A percentile compares a stretch with the other conserved stretches of the same genome.
Conservation (phyloP, 768 basidiomycete species). For the Mycena maculata region DNA sequence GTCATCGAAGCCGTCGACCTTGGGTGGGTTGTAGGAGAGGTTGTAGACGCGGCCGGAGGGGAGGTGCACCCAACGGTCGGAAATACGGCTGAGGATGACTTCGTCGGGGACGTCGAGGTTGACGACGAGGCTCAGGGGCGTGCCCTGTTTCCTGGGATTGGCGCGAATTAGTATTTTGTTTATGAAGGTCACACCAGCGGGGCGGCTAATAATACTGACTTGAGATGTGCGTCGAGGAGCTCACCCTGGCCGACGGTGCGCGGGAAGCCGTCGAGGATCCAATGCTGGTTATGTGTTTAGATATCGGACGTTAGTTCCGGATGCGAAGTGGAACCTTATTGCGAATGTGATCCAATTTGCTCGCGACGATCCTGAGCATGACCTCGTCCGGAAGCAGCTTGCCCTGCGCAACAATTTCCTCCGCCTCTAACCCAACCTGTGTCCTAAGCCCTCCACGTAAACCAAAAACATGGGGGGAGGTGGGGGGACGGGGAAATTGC, state of each 20-base stretch:
- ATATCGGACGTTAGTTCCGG: not conserved
- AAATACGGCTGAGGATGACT: slow-evolving; percentile 86
- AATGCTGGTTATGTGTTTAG: slow-evolving; percentile 63
- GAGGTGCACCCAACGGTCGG: slow-evolving; percentile 90
- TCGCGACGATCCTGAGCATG: slow-evolving; percentile 81
- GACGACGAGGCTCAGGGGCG: slow-evolving; percentile 82
- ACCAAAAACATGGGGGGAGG: not conserved
- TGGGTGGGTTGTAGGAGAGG: slow-evolving; percentile 86
- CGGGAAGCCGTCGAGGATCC: slow-evolving; percentile 95
- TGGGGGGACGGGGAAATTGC: not conserved
- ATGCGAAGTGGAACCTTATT: slow-evolving; percentile 63
- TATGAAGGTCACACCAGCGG: slow-evolving; percentile 2
- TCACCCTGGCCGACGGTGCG: slow-evolving; percentile 87
- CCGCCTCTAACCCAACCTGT: slow-evolving; percentile 77
- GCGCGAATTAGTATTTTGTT: slow-evolving; percentile 18
- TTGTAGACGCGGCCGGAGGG: slow-evolving; percentile 94
- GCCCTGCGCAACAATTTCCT: slow-evolving; percentile 83
- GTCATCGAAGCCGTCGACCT: slow-evolving; percentile 84
- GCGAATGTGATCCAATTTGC: slow-evolving; percentile 72
- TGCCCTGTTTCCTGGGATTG: slow-evolving; percentile 66
- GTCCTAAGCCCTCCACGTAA: slow-evolving; percentile 56
- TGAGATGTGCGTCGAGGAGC: slow-evolving; percentile 80
- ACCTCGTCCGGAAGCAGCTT: slow-evolving; percentile 83
- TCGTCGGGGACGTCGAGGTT: slow-evolving; percentile 92
- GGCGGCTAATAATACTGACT: slow-evolving; percentile 53